Evolutionary conservation across 1,284 basidiomycete genomes (phyloP).

Genomic region (Cryptococcus sp.): DNA sequence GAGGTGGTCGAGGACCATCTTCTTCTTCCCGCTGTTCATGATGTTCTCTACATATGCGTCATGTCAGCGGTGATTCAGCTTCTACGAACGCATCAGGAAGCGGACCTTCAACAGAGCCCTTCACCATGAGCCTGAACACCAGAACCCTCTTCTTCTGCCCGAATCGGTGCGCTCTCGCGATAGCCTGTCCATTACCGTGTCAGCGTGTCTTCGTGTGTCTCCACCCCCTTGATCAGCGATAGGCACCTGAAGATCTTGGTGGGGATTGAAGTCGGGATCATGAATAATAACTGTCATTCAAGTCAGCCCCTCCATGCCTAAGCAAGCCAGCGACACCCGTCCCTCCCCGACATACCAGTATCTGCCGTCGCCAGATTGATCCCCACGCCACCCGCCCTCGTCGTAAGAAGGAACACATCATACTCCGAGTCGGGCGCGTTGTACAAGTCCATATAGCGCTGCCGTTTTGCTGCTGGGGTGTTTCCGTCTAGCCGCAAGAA

Average conservation of each 20-base stretch:
- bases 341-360: slow-evolving; percentile 46
- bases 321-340: neutral
- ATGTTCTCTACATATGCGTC: slow-evolving; percentile 63
- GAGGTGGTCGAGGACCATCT: slow-evolving; percentile 82
- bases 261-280: slow-evolving; percentile 93
- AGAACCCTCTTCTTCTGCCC: slow-evolving; percentile 57
- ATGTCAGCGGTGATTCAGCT: neutral
- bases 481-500: slow-evolving; percentile 88
- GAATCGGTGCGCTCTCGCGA: slow-evolving; percentile 72
- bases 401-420: slow-evolving; percentile 88
- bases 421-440: slow-evolving; percentile 80
- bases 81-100: neutral
- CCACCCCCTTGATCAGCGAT: neutral
- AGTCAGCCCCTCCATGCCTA: neutral
- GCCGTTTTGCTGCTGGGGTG: slow-evolving; percentile 79
- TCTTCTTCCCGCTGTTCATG: slow-evolving; percentile 82
- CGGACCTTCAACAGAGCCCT: slow-evolving; percentile 79
- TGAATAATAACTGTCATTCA: slow-evolving; percentile 69
- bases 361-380: slow-evolving; percentile 68
- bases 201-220: neutral
- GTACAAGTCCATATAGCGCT: slow-evolving; percentile 91
- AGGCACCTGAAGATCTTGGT: slow-evolving; percentile 55
- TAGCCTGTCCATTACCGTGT: slow-evolving; percentile 60
- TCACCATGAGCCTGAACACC: slow-evolving; percentile 89
- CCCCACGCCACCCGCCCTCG: slow-evolving; percentile 92